Evolutionary conservation across 2,329 filamentous ascomycete species (phyloP).

Genomic region (Exophiala lecanii-corni): DNA sequence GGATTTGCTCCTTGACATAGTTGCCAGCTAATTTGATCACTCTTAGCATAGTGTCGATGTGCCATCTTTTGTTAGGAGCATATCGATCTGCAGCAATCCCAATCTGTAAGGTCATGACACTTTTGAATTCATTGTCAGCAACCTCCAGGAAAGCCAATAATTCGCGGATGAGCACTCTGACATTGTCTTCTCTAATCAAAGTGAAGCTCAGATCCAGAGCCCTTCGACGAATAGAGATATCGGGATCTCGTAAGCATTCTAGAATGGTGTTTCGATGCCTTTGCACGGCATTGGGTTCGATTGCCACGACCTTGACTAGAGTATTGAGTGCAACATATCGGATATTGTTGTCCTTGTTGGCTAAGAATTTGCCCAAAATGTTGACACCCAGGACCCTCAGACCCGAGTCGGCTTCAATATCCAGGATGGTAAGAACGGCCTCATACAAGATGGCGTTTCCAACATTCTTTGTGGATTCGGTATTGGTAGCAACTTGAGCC

Average conservation of each 20-base stretch:
- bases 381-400: constrained; percentile 93
- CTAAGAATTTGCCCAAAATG: constrained; percentile 94
- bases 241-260: constrained; percentile 90
- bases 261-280: constrained; percentile 95
- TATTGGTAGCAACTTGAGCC: constrained; percentile 96
- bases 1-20: constrained; percentile 95
- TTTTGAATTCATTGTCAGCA: constrained; percentile 97
- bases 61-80: constrained; percentile 96
- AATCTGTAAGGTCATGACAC: constrained; percentile 96
- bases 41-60: constrained; percentile 94
- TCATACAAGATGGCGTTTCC: constrained; percentile 98
- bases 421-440: constrained; percentile 91
- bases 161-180: constrained; percentile 87
- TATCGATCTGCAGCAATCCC: constrained; percentile 94
- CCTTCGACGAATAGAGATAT: constrained; percentile 93
- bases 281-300: constrained; percentile 96
- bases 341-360: constrained; percentile 99
- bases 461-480: constrained; percentile 95
- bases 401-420: constrained; percentile 96
- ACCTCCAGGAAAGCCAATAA: constrained; percentile 93
- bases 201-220: constrained; percentile 98
- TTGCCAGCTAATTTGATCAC: constrained; percentile 91
- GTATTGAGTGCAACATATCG: constrained; percentile 97
- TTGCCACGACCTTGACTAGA: constrained; percentile 93
- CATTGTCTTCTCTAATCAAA: constrained; percentile 93